These are phyloP conservation scores for Solanum clarkiae DNA, from an alignment of 257 asterid genomes.

Conservation along the genomic window DNA sequence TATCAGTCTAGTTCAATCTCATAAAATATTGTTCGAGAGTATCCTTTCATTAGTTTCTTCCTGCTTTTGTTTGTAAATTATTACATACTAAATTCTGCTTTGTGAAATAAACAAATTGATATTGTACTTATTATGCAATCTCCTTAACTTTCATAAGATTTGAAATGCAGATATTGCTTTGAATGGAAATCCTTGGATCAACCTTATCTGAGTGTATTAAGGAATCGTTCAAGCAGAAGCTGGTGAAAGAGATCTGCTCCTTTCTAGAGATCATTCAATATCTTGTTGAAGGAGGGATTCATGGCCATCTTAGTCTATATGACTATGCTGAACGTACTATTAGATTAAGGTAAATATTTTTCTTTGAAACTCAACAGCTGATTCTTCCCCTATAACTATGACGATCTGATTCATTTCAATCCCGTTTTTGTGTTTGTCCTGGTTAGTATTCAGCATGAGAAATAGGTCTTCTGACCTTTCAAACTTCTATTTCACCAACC, in stretches of 20 bases:
- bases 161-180: slow-evolving; percentile 87
- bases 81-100: not conserved
- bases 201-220: slow-evolving; percentile 28
- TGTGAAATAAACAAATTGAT: not conserved
- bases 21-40: slow-evolving; percentile 61
- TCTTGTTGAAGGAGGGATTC: slow-evolving; percentile 85
- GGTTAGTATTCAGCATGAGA: not conserved
- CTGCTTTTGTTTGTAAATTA: not conserved
- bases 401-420: not conserved
- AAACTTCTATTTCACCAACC: not conserved
- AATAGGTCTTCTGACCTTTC: not conserved
- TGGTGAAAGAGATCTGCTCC: slow-evolving; percentile 79
- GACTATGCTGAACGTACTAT: slow-evolving; percentile 76
- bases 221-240: slow-evolving; percentile 52
- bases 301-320: slow-evolving; percentile 62
- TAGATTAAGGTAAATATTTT: slow-evolving; percentile 52
- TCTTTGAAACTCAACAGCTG: not conserved
- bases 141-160: slow-evolving; percentile 54
- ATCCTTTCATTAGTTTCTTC: slow-evolving; percentile 28
- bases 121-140: slow-evolving; percentile 1
- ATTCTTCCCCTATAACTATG: not conserved
- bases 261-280: slow-evolving; percentile 76
- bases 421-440: not conserved
- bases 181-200: slow-evolving; percentile 73
- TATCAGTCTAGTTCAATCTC: slow-evolving; percentile 21